Percentiles rank a stretch among this genome's conserved stretches.
Conservation (phyloP, 441 rosid genomes). For the Gossypium schwendimanii region DNA sequence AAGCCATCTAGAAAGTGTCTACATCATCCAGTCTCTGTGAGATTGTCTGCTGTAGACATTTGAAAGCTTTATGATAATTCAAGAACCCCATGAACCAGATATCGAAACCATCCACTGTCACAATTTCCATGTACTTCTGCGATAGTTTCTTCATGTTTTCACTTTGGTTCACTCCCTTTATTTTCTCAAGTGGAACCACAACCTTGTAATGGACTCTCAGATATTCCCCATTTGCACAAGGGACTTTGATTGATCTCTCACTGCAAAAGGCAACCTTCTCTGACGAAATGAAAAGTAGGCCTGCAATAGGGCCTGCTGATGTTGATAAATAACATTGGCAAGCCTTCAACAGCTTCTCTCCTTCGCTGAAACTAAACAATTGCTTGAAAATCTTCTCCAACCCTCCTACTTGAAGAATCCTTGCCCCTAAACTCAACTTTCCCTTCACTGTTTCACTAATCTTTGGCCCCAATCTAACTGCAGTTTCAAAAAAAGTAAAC, state of each 20-base stretch:
- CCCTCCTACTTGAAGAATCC: conserved; percentile 58
- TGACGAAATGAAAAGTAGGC: conserved; percentile 54
- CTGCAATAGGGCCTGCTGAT: conserved; percentile 66
- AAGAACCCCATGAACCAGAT: conserved; percentile 93
- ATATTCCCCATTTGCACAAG: conserved; percentile 41
- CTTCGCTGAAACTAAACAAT: conserved; percentile 34
- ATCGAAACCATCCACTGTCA: conserved; percentile 54
- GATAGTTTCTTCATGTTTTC: conserved; percentile 55
- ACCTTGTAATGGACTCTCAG: conserved; percentile 47
- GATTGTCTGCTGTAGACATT: conserved; percentile 40
- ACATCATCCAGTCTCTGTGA: conserved; percentile 17
- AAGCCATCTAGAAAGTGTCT: conserved; percentile 14
- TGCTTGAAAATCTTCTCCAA: conserved; percentile 48
- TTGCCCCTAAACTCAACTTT: conserved; percentile 59
- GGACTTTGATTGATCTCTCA: conserved; percentile 51
- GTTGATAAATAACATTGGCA: conserved; percentile 63
- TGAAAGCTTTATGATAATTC: conserved; percentile 52
- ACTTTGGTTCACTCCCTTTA: conserved; percentile 46
- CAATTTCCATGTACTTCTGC: conserved; percentile 56
- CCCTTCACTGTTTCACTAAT: conserved; percentile 54
- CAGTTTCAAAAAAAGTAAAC: conserved; percentile 8
- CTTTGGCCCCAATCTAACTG: conserved; percentile 48
- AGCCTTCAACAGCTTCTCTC: conserved; percentile 48
- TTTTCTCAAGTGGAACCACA: conserved; percentile 46
- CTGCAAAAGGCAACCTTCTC: conserved; percentile 61